These are phyloP conservation scores for Blumeria hordei DNA, from an alignment of 2,329 filamentous ascomycete genomes.

Conservation along the genomic window DNA sequence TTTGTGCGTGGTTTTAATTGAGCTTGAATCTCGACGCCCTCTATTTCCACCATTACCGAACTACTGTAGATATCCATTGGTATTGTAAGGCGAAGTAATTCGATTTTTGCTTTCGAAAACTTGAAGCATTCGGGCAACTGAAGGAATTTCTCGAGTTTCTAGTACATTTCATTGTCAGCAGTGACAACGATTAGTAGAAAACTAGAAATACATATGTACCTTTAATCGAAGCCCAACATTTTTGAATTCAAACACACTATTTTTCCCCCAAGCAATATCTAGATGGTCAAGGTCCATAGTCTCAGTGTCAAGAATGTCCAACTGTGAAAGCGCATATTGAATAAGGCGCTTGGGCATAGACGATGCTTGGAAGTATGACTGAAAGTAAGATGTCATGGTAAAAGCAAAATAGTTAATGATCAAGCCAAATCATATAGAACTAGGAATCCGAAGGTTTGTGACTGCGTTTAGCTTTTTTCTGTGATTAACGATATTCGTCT, in stretches of 20 bases:
- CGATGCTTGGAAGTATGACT: conserved; percentile 17
- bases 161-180: conserved; percentile 7
- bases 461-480: too few relatives aligned
- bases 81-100: conserved; percentile 56
- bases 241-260: conserved; percentile 62
- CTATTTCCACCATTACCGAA: conserved; percentile 58
- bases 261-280: conserved; percentile 60
- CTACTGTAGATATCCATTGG: conserved; percentile 74
- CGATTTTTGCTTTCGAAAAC: conserved; percentile 49
- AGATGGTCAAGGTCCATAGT: conserved; percentile 67
- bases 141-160: conserved; percentile 60
- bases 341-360: conserved; percentile 76
- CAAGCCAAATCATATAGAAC: too few relatives aligned
- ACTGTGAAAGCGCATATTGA: conserved; percentile 57
- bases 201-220: conserved; percentile 21
- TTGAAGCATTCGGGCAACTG: conserved; percentile 49
- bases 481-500: too few relatives aligned
- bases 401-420: background rate
- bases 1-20: conserved; percentile 21
- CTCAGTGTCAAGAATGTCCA: conserved; percentile 74
- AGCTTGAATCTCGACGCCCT: conserved; percentile 53
- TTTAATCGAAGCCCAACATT: conserved; percentile 64
- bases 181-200: background rate
- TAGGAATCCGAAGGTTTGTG: too few relatives aligned
- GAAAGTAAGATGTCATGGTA: conserved; percentile 16